These are phyloP conservation scores for Diplodia scrobiculata DNA, from an alignment of 2,329 filamentous ascomycete species.

Conservation along the genomic window DNA sequence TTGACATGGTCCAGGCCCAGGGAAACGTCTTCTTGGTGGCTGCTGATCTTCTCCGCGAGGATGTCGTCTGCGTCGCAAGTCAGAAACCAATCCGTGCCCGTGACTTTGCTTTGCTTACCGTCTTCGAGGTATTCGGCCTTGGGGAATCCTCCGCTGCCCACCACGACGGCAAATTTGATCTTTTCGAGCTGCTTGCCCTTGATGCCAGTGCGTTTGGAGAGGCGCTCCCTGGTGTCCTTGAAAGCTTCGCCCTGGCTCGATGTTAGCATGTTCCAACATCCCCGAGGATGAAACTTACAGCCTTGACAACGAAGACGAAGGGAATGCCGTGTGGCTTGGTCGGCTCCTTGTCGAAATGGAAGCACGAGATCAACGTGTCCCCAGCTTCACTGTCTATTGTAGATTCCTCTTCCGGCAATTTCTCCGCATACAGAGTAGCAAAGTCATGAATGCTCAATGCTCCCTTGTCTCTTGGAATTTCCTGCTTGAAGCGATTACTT, in stretches of 20 bases:
- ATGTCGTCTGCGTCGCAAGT: slow-evolving; percentile 47
- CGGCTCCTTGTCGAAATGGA: slow-evolving; percentile 91
- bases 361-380: slow-evolving; percentile 42
- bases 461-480: slow-evolving; percentile 68
- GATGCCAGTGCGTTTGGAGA: slow-evolving; percentile 88
- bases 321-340: slow-evolving; percentile 83
- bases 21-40: slow-evolving; percentile 40
- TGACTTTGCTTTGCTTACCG: slow-evolving; percentile 61
- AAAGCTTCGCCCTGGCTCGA: slow-evolving; percentile 72
- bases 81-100: slow-evolving; percentile 26
- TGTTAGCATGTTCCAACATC: not conserved
- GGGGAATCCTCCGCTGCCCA: slow-evolving; percentile 64
- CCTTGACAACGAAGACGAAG: slow-evolving; percentile 84
- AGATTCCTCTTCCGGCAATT: slow-evolving; percentile 69
- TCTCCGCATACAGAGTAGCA: slow-evolving; percentile 76
- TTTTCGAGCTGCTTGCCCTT: slow-evolving; percentile 99
- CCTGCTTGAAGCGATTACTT: slow-evolving; percentile 79
- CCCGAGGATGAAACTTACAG: slow-evolving; percentile 58
- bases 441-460: slow-evolving; percentile 88
- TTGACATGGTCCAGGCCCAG: slow-evolving; percentile 64
- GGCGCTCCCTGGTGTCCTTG: slow-evolving; percentile 87
- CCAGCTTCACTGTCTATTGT: slow-evolving; percentile 47
- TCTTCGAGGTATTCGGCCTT: slow-evolving; percentile 83
- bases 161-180: slow-evolving; percentile 87
- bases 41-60: slow-evolving; percentile 47